Evolutionary conservation across 2,329 filamentous ascomycete genomes (phyloP), one percentile per base, ranked within the genome.

Genomic region (Botrytis fragariae): DNA sequence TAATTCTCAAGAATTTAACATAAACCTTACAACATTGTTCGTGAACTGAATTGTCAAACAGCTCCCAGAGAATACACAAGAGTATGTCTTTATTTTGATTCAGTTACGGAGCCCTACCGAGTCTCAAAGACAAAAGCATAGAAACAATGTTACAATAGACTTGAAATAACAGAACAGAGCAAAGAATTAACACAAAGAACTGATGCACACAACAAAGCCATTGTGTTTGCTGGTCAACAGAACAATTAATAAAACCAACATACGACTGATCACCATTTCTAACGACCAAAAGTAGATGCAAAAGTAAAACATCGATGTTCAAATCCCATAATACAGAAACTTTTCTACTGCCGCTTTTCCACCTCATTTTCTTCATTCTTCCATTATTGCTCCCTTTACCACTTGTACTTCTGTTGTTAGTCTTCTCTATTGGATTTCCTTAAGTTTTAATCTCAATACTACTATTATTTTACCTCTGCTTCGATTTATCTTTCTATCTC

Each of bases 41-140:
- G 5, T 2, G 9, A 39, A 10, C 6, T 51, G 44, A 65, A 51
- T 32, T 35, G 4, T 67, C 1, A 14, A 67, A 51, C 29, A n/a
- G n/a, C 4, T 64, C 9, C 29, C 32, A 35, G 9, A 22, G 22
- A 16, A 45, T 35, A 20, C 10, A 64, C 10, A 48, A 10, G 44
- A 45, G 7, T 25, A n/a, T 37, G 29, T 16, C 3, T 22, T 44
- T 18, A 18, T 9, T 32, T 14, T 7, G 44, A 8, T 48, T 35
- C 1, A 5, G 1, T n/a, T 25, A 3, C 14, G 2, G 22, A 22
- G 0, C 32, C 1, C 10, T 20, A 16, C 18, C 18, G 22, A 45
- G 18, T 22, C 7, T 18, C 3, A 22, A 20, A 16, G 20, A 48
- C 16, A 42, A 32, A 48, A 18, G 29, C 16, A 45, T 12, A 10